Evolutionary conservation across 2,329 filamentous ascomycete species (phyloP).

Genomic region (Gnomoniopsis sp.): DNA sequence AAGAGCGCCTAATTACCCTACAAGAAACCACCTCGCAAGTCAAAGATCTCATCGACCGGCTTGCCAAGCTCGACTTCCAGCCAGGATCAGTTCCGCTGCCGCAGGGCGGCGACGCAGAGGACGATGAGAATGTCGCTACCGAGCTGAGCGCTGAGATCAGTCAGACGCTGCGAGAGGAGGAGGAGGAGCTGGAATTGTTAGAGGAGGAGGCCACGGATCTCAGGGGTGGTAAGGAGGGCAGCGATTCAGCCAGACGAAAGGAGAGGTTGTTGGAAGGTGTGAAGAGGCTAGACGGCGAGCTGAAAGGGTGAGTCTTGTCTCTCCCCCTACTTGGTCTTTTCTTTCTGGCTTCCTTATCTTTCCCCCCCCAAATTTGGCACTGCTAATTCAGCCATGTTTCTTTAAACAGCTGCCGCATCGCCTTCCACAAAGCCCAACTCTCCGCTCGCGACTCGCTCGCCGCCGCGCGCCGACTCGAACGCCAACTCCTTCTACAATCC

Average conservation of each 20-base stretch:
- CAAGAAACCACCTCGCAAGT: slow-evolving; percentile 62
- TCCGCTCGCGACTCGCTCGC: slow-evolving; percentile 73
- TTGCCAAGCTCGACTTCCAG: slow-evolving; percentile 55
- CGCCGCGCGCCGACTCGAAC: slow-evolving; percentile 70
- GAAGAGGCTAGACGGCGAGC: slow-evolving; percentile 63
- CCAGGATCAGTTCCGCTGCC: slow-evolving; percentile 54
- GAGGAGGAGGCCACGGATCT: slow-evolving; percentile 75
- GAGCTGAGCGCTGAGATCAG: slow-evolving; percentile 82
- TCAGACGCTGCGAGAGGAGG: slow-evolving; percentile 69
- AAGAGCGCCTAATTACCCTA: slow-evolving; percentile 56
- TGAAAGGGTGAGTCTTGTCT: slow-evolving; percentile 56
- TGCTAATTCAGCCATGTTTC: not conserved
- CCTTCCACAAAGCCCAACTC: slow-evolving; percentile 80
- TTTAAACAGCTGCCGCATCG: slow-evolving; percentile 49
- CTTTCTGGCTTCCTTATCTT: not conserved
- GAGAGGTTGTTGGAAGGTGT: slow-evolving; percentile 64
- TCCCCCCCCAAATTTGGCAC: not conserved
- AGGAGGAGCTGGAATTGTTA: slow-evolving; percentile 80
- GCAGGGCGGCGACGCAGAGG: slow-evolving; percentile 25
- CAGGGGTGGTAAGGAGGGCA: slow-evolving; percentile 46
- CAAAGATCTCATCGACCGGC: slow-evolving; percentile 55
- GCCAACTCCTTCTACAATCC: slow-evolving; percentile 69
- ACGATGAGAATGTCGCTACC: slow-evolving; percentile 52
- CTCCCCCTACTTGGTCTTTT: slow-evolving; percentile 12
- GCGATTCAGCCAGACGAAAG: slow-evolving; percentile 58